Evolutionary conservation across 2,329 filamentous ascomycete genomes (phyloP).

Genomic region (Microascus cirrosus): DNA sequence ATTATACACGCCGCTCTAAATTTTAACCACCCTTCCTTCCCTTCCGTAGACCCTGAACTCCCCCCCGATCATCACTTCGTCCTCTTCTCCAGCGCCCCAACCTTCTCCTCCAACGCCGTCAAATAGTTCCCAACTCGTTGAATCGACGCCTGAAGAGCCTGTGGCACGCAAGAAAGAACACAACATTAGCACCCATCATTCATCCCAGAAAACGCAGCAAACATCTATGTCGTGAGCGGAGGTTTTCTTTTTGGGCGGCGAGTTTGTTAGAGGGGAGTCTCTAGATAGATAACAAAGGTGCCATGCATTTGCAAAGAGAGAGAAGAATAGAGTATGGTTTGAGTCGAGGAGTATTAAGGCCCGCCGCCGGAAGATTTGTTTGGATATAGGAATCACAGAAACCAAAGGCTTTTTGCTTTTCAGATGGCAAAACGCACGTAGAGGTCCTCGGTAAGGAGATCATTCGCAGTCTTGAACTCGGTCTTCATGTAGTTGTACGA

Average conservation of each 20-base stretch:
- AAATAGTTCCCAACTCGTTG: conserved; percentile 71
- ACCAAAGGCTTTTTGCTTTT: conserved; percentile 10
- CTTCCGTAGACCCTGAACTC: background rate
- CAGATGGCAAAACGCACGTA: conserved; percentile 59
- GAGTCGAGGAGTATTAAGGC: background rate
- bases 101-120: conserved; percentile 63
- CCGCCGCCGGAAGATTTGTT: background rate
- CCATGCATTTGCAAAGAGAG: background rate
- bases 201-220: background rate
- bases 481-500: conserved; percentile 89
- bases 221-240: background rate
- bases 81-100: conserved; percentile 50
- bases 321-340: background rate
- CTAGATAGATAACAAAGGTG: background rate
- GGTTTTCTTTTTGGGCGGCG: background rate
- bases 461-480: conserved; percentile 89
- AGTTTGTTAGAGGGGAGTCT: background rate
- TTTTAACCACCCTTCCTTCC: background rate
- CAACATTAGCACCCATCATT: conserved; percentile 1
- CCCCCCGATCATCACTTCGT: conserved; percentile 38
- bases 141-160: conserved; percentile 73
- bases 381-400: background rate
- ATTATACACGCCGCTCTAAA: background rate
- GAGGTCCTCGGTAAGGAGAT: conserved; percentile 89
- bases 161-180: conserved; percentile 4